Evolutionary conservation across 106 monocot genomes (phyloP).

Genomic region (Dendrobium huoshanense): DNA sequence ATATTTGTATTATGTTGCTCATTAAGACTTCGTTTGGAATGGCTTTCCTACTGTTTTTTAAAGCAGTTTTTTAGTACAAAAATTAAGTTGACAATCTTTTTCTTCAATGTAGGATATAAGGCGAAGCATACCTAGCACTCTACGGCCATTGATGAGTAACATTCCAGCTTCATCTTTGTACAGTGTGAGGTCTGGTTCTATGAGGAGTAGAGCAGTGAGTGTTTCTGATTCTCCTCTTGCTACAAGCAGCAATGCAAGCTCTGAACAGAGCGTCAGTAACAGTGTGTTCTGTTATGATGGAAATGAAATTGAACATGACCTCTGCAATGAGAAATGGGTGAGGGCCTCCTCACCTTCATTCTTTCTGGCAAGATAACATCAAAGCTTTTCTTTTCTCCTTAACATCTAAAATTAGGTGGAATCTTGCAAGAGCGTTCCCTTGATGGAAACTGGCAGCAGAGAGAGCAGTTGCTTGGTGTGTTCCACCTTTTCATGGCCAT

Average conservation of each 20-base stretch:
- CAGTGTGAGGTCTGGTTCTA: constrained; percentile 53
- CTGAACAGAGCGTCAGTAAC: constrained; percentile 58
- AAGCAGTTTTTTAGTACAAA: too few relatives aligned
- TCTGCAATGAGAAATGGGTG: constrained; percentile 25
- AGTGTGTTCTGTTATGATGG: constrained; percentile 23
- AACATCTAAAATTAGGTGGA: neutral
- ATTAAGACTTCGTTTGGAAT: neutral
- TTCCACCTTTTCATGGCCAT: neutral
- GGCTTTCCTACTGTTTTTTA: too few relatives aligned
- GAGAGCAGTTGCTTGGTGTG: neutral
- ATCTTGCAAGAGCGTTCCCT: neutral
- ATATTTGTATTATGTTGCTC: neutral
- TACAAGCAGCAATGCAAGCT: constrained; percentile 77
- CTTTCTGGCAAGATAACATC: neutral
- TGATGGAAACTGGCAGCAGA: neutral
- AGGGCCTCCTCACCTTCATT: constrained; percentile 13
- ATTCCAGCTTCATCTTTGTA: constrained; percentile 84
- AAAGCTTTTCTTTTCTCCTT: neutral
- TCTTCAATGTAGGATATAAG: constrained; percentile 39
- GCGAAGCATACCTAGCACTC: constrained; percentile 53
- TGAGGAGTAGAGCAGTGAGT: constrained; percentile 35
- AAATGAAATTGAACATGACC: constrained; percentile 40
- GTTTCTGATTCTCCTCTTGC: constrained; percentile 62
- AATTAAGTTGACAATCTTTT: neutral
- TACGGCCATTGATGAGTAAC: constrained; percentile 64